Base-by-base conservation (phyloP, 805 yeast genomes). In the Diddensiella caesifluorescens region DNA sequence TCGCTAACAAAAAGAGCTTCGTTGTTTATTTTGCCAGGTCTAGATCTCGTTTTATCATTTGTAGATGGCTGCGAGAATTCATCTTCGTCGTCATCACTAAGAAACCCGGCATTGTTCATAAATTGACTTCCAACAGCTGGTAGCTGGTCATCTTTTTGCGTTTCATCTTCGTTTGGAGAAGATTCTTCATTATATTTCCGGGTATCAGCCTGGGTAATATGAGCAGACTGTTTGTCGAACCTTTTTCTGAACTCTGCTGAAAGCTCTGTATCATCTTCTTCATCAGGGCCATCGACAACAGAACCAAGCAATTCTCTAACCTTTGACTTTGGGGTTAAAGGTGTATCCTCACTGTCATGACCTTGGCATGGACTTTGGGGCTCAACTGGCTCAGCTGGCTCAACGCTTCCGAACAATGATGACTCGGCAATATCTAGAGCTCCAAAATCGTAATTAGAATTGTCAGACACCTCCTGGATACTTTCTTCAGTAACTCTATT, bases 191-290 rank as follows among this genome's bases (percentile, higher is more conserved):
- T n/a, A n/a, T n/a, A n/a, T n/a, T n/a, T n/a, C n/a, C n/a, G n/a
- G n/a, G n/a, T n/a, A n/a, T n/a, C n/a, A n/a, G n/a, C n/a, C n/a
- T n/a, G n/a, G n/a, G n/a, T n/a, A n/a, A n/a, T n/a, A n/a, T n/a
- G 22, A 33, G 33, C 33, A 10, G 33, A 21, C 16, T 13, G 9
- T 7, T 30, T 10, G 5, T 4, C 33, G 10, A 18, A 16, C 12
- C 22, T n/a, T 4, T 23, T 23, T 16, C 3, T 26, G 5, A 15
- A n/a, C 9, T 3, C 36, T 3, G 36, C 70, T 33, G 25, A 16
- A 20, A 16, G 13, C 15, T 18, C 27, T 10, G 7, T 7, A 7
- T 13, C n/a, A 35, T 12, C 39, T 4, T 35, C 33, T 22, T 22
- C 16, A 16, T 16, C 13, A 4, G 28, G n/a, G 10, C 13, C 15